Percentiles rank a stretch among this genome's conserved stretches.
Conservation (phyloP, 495 filamentous ascomycete genomes). For the Aspergillus olivimuriae region DNA sequence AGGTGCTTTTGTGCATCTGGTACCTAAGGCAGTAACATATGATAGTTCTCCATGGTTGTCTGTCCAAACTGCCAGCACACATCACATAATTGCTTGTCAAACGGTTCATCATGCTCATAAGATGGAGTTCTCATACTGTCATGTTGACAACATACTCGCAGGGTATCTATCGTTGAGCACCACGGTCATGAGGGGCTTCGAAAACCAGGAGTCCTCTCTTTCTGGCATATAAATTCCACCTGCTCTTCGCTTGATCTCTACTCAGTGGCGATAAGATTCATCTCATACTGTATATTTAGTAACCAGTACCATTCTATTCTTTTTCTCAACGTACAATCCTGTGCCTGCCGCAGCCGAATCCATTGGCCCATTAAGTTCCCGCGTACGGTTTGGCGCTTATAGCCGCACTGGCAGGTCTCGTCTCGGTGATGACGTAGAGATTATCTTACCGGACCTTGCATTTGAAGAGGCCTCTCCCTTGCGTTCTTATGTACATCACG, state of each 20-base stretch:
- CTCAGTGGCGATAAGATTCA: neutral
- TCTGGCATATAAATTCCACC: neutral
- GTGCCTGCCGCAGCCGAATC: no score
- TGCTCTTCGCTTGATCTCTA: neutral
- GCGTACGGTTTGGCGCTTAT: no score
- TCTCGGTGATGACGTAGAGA: no score
- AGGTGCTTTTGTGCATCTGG: no score
- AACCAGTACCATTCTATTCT: neutral
- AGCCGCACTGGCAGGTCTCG: no score
- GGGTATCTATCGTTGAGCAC: neutral
- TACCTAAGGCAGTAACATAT: neutral
- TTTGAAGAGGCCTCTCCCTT: no score
- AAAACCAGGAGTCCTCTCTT: neutral
- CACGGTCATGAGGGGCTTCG: neutral
- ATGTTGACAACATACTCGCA: neutral
- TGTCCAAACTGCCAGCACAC: neutral
- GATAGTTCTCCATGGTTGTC: neutral
- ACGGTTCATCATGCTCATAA: neutral
- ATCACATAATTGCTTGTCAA: neutral
- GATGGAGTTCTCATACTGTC: neutral
- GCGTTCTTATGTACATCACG: no score
- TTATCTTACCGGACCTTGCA: no score
- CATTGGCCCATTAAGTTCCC: no score
- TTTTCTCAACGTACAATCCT: no score
- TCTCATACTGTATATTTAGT: neutral